phyloP scores from a whole-genome alignment of 192 early-diverging fungal genomes.

The Entomortierella beljakovae region DNA sequence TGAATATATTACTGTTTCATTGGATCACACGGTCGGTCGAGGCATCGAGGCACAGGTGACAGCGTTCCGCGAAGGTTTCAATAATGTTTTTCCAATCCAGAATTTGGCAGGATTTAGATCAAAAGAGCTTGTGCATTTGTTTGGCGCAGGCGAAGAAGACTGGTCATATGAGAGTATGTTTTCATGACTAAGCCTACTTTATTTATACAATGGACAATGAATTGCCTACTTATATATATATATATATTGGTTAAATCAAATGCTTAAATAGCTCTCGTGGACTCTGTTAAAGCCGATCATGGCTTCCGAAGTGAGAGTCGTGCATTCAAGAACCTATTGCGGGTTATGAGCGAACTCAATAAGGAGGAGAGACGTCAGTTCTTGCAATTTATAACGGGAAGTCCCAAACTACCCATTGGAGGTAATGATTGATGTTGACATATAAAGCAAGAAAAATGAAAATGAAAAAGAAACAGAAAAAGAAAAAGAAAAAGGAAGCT shows the following conservation, averaged over 20 bases:
- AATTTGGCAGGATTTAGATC: conserved; percentile 77
- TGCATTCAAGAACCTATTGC: conserved; percentile 71
- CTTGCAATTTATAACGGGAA: conserved; percentile 90
- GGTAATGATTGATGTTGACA: conserved; percentile 45
- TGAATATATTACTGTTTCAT: conserved; percentile 76
- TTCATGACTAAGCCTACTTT: neutral
- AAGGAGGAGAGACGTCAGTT: conserved; percentile 77
- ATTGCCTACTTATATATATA: no score
- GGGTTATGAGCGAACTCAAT: conserved; percentile 76
- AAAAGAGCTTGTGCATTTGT: conserved; percentile 76
- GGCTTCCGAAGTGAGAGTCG: conserved; percentile 82
- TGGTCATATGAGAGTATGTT: conserved; percentile 78
- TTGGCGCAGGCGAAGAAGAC: conserved; percentile 79
- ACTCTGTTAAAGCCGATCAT: conserved; percentile 85
- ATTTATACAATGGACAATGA: no score
- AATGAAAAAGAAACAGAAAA: no score
- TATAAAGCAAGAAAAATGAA: neutral
- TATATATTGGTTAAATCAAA: no score
- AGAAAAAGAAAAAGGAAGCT: no score
- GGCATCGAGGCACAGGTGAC: conserved; percentile 78
- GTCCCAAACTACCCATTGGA: conserved; percentile 89
- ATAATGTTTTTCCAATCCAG: conserved; percentile 78
- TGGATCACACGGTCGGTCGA: conserved; percentile 70
- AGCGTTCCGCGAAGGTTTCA: conserved; percentile 88
- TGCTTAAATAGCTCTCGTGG: conserved; percentile 72